These are phyloP conservation scores for Fraxinus americana DNA, from an alignment of 257 asterid species.

Conservation along the genomic window DNA sequence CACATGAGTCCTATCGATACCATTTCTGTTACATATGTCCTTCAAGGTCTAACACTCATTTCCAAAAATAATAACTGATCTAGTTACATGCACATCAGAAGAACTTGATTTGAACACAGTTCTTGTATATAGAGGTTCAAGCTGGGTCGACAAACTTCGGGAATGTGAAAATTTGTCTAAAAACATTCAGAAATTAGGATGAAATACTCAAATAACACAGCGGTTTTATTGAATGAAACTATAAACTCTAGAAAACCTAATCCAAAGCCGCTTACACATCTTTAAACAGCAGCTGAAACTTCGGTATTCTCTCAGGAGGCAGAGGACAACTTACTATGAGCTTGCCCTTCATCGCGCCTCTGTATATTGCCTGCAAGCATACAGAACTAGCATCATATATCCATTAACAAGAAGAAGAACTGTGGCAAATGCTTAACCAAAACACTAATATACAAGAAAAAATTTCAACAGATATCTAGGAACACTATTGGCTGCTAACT, in stretches of 20 bases:
- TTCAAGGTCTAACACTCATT: too few species aligned
- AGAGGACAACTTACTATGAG: constrained; percentile 84
- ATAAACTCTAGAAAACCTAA: background rate
- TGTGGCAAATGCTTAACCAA: constrained; percentile 4
- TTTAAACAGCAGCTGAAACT: constrained; percentile 77
- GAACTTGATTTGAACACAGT: background rate
- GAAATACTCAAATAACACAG: background rate
- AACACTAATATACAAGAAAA: background rate
- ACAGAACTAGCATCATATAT: background rate
- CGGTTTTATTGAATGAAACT: background rate
- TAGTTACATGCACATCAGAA: background rate
- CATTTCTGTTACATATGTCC: background rate
- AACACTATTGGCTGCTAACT: background rate
- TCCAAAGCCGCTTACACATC: constrained; percentile 58
- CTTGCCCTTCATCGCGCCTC: constrained; percentile 97
- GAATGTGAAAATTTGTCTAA: background rate
- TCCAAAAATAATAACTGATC: too few species aligned
- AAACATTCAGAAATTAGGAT: background rate
- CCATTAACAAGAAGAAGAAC: background rate
- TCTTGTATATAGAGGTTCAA: background rate
- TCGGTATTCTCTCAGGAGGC: constrained; percentile 83
- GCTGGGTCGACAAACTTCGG: background rate
- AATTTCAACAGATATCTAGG: background rate
- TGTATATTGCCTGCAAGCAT: constrained; percentile 73
- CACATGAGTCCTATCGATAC: background rate